These are phyloP conservation scores for Solanum pinnatisectum DNA, from an alignment of 257 asterid species.

Conservation along the genomic window DNA sequence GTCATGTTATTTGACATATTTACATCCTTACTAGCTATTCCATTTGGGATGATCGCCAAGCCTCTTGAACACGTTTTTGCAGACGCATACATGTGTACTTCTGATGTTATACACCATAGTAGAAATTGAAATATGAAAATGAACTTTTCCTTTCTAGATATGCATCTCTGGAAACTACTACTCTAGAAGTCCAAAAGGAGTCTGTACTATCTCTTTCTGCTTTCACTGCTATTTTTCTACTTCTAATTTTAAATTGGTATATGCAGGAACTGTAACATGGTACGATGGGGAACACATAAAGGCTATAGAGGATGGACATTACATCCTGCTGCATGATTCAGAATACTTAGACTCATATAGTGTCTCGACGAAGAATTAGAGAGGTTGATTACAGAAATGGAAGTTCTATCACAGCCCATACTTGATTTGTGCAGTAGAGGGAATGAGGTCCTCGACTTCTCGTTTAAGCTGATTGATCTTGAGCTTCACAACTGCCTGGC, in stretches of 20 bases:
- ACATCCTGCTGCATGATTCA: conserved; percentile 28
- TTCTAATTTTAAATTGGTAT: background rate
- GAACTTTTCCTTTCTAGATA: background rate
- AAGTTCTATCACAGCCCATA: background rate
- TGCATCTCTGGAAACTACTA: background rate
- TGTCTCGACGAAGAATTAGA: background rate
- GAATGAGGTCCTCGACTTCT: background rate
- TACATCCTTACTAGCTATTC: background rate
- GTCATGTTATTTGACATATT: background rate
- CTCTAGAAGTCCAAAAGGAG: background rate
- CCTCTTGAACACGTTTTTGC: background rate
- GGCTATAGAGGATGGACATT: conserved; percentile 32
- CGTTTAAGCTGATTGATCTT: background rate
- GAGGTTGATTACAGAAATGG: background rate
- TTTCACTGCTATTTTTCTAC: background rate
- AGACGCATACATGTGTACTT: background rate
- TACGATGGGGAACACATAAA: conserved; percentile 34
- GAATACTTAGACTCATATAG: conserved; percentile 20
- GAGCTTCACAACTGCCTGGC: background rate
- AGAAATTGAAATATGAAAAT: background rate
- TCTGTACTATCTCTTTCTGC: background rate
- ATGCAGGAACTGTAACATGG: conserved; percentile 36
- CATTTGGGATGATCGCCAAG: background rate
- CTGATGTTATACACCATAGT: background rate
- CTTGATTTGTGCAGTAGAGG: background rate